Evolutionary conservation across 2,329 filamentous ascomycete species (phyloP).

Genomic region (Monilinia vaccinii-corymbosi): DNA sequence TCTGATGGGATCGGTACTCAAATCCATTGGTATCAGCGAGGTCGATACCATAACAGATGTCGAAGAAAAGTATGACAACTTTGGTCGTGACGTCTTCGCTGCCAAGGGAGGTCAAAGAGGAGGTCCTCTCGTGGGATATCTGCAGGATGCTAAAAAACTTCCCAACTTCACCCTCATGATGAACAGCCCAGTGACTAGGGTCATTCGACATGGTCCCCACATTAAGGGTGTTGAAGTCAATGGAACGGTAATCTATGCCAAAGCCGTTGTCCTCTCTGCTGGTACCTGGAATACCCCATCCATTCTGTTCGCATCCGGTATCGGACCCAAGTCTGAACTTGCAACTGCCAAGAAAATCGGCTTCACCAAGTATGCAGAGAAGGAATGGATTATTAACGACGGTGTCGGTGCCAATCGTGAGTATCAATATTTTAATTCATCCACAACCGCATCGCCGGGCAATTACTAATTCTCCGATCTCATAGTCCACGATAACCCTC

Average conservation of each 20-base stretch:
- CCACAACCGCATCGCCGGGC: background rate
- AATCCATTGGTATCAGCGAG: background rate
- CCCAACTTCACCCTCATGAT: background rate
- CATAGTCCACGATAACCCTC: background rate
- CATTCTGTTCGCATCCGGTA: background rate
- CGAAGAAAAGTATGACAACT: background rate
- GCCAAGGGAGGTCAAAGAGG: background rate
- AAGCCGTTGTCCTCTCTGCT: background rate
- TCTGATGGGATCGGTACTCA: background rate
- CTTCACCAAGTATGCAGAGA: background rate
- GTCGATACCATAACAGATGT: background rate
- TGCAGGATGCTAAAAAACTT: background rate
- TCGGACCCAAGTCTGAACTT: background rate
- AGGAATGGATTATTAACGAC: conserved; percentile 1
- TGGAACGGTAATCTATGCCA: background rate
- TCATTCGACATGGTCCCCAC: background rate
- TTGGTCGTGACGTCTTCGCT: conserved; percentile 2
- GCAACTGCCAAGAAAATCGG: background rate
- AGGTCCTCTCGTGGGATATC: background rate
- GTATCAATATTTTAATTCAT: background rate
- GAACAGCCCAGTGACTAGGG: background rate
- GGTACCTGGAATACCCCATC: background rate
- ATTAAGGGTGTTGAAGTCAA: background rate
- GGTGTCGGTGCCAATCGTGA: background rate
- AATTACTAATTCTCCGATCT: background rate